Percentiles rank a stretch among this genome's conserved stretches.
Conservation (phyloP, 768 basidiomycete genomes). For the Phlebiopsis gigantea region DNA sequence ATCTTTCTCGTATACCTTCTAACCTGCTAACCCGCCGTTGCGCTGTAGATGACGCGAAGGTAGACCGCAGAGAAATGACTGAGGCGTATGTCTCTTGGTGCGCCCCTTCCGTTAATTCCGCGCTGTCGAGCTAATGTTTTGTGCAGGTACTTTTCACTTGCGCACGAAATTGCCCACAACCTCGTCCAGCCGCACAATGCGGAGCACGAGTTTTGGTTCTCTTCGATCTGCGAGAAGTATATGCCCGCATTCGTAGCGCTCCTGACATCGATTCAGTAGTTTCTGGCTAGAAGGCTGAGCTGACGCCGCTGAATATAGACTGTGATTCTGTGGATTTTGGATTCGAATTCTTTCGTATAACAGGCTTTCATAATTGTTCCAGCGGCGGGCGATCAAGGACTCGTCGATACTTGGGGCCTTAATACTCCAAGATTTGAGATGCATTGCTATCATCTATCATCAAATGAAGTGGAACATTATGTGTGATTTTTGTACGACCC, state of each 20-base stretch:
- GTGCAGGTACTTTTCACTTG: conserved; percentile 81
- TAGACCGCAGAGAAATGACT: conserved; percentile 42
- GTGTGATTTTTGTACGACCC: too few relatives aligned
- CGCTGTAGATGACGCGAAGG: conserved; percentile 62
- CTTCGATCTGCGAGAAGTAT: conserved; percentile 76
- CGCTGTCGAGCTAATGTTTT: not conserved
- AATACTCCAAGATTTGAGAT: too few relatives aligned
- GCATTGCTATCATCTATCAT: too few relatives aligned
- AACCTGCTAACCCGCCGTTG: not conserved
- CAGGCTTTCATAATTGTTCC: too few relatives aligned
- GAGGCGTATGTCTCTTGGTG: conserved; percentile 82
- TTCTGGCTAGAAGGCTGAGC: too few relatives aligned
- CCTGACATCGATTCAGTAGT: not conserved
- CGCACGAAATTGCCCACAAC: conserved; percentile 93
- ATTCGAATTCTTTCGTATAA: too few relatives aligned
- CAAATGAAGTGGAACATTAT: too few relatives aligned
- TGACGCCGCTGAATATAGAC: too few relatives aligned
- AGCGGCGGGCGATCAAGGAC: too few relatives aligned
- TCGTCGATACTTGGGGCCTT: too few relatives aligned
- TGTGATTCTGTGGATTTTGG: too few relatives aligned
- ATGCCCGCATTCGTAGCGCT: conserved; percentile 21
- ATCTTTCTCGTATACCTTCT: not conserved
- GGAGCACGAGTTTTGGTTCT: conserved; percentile 93
- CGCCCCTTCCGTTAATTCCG: conserved; percentile 11
- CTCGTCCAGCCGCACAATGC: conserved; percentile 83